phyloP scores from a whole-genome alignment of 305 asterid genomes.

The Fraxinus floribunda region DNA sequence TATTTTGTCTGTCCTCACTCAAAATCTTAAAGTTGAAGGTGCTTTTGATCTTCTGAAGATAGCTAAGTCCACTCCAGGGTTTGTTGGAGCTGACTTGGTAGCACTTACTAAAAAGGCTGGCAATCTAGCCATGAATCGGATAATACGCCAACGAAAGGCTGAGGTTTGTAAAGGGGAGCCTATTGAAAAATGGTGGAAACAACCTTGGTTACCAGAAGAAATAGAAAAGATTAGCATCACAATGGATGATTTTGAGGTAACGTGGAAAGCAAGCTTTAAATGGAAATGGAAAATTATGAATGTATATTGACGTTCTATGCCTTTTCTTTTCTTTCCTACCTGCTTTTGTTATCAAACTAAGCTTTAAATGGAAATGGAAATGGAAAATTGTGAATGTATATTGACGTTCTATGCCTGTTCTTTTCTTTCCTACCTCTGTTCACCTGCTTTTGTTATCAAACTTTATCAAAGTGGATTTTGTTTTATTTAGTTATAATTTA shows the following conservation, averaged over 20 bases:
- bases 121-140: slow-evolving; percentile 75
- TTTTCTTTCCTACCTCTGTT: not conserved
- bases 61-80: slow-evolving; percentile 81
- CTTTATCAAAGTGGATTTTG: not conserved
- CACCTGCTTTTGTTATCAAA: not conserved
- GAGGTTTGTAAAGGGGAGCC: slow-evolving; percentile 32
- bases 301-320: not conserved
- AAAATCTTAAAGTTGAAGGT: slow-evolving; percentile 70
- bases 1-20: slow-evolving; percentile 59
- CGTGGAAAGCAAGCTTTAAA: not conserved
- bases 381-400: slow-evolving; percentile 5
- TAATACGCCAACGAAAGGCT: slow-evolving; percentile 44
- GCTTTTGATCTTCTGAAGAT: slow-evolving; percentile 67
- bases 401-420: not conserved
- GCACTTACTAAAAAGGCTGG: slow-evolving; percentile 73
- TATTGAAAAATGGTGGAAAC: slow-evolving; percentile 57
- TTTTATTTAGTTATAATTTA: not conserved
- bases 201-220: slow-evolving; percentile 68
- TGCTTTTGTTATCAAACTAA: not conserved
- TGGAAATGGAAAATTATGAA: not conserved
- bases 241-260: slow-evolving; percentile 84
- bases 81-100: slow-evolving; percentile 87
- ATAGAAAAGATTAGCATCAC: slow-evolving; percentile 53
- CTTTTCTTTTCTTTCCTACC: not conserved
- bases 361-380: not conserved